Base-by-base conservation (phyloP, 116 monocot species). In the Cymodocea nodosa region DNA sequence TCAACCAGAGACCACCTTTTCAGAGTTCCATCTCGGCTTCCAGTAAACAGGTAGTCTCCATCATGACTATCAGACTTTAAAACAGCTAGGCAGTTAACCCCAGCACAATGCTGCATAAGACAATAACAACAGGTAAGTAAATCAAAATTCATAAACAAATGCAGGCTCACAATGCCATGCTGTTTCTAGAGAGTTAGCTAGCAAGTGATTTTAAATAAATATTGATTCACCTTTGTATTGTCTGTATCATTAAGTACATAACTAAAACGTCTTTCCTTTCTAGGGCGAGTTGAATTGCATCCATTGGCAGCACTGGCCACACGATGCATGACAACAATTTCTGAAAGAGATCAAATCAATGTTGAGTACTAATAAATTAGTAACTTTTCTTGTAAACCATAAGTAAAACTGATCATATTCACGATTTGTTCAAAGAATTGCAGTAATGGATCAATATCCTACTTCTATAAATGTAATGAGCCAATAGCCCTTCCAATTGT, bases 171-270 rank as follows among this genome's bases (percentile, higher is more conserved):
- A 0, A 6, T 44, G 44, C 44, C 19, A 66, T 4, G 52, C 49
- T 12, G 52, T 0, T 14, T 7, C 59, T 4, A 23, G 24, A 9
- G 30, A 60, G 2, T 6, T 15, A 60, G 15, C 0, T 0, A 60
- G 25, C 7, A 23, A 4, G 12, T 23, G 60, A 60, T 15, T 24
- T 13, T 60, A 60, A 25, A 60, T 20, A 30, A 62, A n/a, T 19
- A 12, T 5, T 51, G 51, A 14, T 44, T 63, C 25, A 69, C 95
- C 91, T 90, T 97, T 63, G 81, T 74, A 57, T 90, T 76, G 80
- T 97, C 95, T n/a, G 83, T 73, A 83, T 87, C 81, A 75, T 87
- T 97, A 23, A 97, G 75, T 24, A 97, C 87, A 79, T 90, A 97
- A 23, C 91, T 85, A 24, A 97, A 81, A 2, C 88, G 77, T 74